Base-by-base conservation (phyloP, 2,329 filamentous ascomycete species). In the Fusarium mexicanum region DNA sequence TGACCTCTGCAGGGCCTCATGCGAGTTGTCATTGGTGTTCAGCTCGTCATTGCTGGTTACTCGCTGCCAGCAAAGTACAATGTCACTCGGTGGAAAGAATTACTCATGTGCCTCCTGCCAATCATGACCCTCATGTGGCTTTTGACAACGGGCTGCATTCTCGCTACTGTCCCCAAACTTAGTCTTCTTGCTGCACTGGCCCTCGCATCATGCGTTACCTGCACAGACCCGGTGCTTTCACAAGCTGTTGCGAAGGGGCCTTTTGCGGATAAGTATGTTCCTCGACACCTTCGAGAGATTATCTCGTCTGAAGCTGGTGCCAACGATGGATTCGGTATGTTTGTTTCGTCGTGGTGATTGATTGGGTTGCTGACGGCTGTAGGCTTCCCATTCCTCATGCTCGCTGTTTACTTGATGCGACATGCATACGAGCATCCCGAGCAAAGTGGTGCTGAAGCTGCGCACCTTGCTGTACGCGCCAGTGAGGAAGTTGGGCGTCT, bases 91-190 rank as follows among this genome's bases (percentile, higher is more conserved):
- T 87, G 86, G 81, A 87, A 85, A 64, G 88, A 90, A 64, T 85
- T 91, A 80, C 79, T 84, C 9, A 83, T 91, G 14, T 87, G 86
- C 48, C 81, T 91, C 11, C 74, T 91, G 12, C 89, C 89, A 5
- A 83, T 90, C 71, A 91, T 91, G 90, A 87, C 88, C 2, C 80
- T 90, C 59, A 90, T 90, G 86, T 91, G 90, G 90, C 78, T 91
- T 12, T 85, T 82, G 72, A 91, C 89, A 1, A 88, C 87, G 0
- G 82, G 85, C 5, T 91, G 89, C 69, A 84, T 91, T 48, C 79
- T 89, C 38, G 82, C 87, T 11, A 87, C 86, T 17, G 82, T 91
- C 5, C 89, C 89, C 1, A 87, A 88, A 31, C 68, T 91, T 16
- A 86, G 86, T 0, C 82, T 90, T 20, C 82, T 90, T 5, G 83